Percentiles rank a stretch among this genome's conserved stretches.
Evolutionary conservation across 441 rosid genomes (phyloP).

Genomic region (Jatropha multifida): DNA sequence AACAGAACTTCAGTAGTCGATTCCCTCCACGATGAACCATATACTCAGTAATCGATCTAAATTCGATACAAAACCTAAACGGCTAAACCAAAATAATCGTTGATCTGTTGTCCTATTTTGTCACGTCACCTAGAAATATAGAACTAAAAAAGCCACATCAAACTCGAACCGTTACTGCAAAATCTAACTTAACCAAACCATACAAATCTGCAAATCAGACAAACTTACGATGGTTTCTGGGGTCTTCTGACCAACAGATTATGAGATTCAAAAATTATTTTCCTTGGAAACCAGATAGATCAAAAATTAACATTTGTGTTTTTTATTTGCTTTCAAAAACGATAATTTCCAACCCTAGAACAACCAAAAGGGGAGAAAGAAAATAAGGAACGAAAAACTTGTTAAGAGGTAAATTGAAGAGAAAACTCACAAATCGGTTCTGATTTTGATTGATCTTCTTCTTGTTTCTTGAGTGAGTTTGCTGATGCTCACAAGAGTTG

Average conservation of each 20-base stretch:
- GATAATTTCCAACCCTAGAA: neutral
- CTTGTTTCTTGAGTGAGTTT: neutral
- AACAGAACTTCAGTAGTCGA: neutral
- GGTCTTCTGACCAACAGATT: neutral
- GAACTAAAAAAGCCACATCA: neutral
- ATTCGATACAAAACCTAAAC: neutral
- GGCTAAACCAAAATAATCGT: neutral
- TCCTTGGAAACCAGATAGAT: neutral
- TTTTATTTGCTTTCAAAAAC: neutral
- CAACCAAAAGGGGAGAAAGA: neutral
- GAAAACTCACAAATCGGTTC: slow-evolving; percentile 9
- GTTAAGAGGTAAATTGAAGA: neutral
- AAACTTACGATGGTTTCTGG: neutral
- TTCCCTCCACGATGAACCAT: neutral
- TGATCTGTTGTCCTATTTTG: too few relatives aligned
- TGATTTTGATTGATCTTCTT: neutral
- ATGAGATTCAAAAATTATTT: neutral
- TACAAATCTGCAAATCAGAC: neutral
- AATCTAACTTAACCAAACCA: neutral
- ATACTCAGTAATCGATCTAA: neutral
- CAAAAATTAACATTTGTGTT: neutral
- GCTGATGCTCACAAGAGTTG: too few relatives aligned
- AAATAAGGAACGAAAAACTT: neutral
- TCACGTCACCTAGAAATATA: neutral
- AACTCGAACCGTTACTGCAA: neutral